Percentiles rank a stretch among this genome's conserved stretches.
These are phyloP conservation scores for Vaccinium corymbosum DNA, from an alignment of 148 eudicot genomes.

Conservation along the genomic window DNA sequence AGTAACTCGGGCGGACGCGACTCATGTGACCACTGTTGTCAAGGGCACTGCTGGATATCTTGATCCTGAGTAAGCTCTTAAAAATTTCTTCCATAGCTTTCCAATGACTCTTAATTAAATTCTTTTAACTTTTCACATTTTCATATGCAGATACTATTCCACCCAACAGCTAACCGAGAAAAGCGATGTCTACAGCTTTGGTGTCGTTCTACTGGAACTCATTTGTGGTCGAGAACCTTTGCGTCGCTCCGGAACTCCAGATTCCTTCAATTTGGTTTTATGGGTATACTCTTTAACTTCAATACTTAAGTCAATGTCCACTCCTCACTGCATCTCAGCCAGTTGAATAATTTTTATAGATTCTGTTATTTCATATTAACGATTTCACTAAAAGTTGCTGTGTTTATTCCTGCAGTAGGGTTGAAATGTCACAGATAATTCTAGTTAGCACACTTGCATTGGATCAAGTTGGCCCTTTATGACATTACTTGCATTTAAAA, in stretches of 20 bases:
- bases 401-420: no score
- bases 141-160: constrained; percentile 56
- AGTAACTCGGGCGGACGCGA: constrained; percentile 49
- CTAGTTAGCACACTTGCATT: no score
- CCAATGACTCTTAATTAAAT: not conserved
- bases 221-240: constrained; percentile 82
- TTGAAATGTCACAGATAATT: no score
- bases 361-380: no score
- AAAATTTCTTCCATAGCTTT: not conserved
- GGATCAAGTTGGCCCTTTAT: no score
- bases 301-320: no score
- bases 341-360: no score
- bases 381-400: no score
- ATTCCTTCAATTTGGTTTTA: constrained; percentile 72
- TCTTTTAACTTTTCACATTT: not conserved
- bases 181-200: constrained; percentile 81
- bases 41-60: constrained; percentile 91
- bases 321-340: no score
- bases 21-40: constrained; percentile 69
- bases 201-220: constrained; percentile 81
- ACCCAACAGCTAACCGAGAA: constrained; percentile 80
- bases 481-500: no score
- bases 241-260: constrained; percentile 62
- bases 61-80: constrained; percentile 69
- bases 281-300: constrained; percentile 45